Conservation (phyloP, 2,329 filamentous ascomycete genomes). For the Coccinonectria pachysandricola region DNA sequence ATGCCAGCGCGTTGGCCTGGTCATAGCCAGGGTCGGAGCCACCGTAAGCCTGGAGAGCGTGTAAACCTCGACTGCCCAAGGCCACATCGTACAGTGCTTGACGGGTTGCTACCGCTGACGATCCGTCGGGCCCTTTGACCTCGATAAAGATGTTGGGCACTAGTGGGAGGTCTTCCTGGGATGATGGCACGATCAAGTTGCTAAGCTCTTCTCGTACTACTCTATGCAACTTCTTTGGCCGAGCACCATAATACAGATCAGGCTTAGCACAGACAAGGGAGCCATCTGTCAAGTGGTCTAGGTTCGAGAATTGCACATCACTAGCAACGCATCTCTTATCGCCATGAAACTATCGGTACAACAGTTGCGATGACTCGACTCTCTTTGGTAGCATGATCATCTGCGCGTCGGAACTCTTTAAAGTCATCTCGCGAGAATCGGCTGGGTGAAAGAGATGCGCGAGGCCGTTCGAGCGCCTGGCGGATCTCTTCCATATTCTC, state of each 20-base stretch:
- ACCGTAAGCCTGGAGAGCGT: slow-evolving; percentile 26
- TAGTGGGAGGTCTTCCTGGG: slow-evolving; percentile 18
- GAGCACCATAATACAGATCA: slow-evolving; percentile 23
- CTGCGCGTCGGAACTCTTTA: slow-evolving; percentile 17
- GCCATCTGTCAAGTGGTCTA: slow-evolving; percentile 24
- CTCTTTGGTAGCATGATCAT: slow-evolving; percentile 23
- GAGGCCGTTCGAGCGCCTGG: slow-evolving; percentile 2
- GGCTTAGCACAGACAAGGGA: slow-evolving; percentile 19
- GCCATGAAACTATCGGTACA: slow-evolving; percentile 24
- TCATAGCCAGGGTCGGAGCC: slow-evolving; percentile 23
- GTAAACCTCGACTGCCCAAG: slow-evolving; percentile 25
- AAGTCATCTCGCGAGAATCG: slow-evolving; percentile 22
- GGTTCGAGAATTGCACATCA: too few relatives aligned
- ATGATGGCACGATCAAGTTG: slow-evolving; percentile 22
- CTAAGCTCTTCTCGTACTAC: slow-evolving; percentile 16
- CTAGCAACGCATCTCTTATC: too few relatives aligned
- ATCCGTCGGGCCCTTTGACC: slow-evolving; percentile 26
- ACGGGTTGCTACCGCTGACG: slow-evolving; percentile 17
- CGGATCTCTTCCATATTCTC: slow-evolving; percentile 10
- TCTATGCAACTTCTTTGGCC: slow-evolving; percentile 14
- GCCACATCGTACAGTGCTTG: slow-evolving; percentile 30
- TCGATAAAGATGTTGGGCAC: slow-evolving; percentile 33
- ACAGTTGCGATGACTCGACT: slow-evolving; percentile 21
- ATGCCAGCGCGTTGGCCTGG: slow-evolving; percentile 28
- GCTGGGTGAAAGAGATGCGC: slow-evolving; percentile 26